phyloP scores from a whole-genome alignment of 192 early-diverging fungal species.

The Lobosporangium transversale region DNA sequence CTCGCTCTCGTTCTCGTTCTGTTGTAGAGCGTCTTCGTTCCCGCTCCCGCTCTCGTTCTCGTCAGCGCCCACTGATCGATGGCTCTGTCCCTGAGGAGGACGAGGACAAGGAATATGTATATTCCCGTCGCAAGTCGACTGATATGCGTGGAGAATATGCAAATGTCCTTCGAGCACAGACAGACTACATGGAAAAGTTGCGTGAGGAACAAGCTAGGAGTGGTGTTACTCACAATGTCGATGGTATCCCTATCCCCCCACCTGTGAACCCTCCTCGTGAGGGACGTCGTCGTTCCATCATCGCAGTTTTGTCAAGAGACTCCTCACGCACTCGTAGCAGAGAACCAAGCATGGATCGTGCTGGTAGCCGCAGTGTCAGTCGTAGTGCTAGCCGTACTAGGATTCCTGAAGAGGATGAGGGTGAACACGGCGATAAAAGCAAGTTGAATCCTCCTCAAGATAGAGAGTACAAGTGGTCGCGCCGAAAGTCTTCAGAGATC shows the following conservation, averaged over 20 bases:
- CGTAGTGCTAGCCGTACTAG: not conserved
- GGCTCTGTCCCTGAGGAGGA: not conserved
- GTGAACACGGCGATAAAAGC: too few species aligned
- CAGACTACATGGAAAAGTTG: conserved; percentile 32
- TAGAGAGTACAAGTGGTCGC: conserved; percentile 20
- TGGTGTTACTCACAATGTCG: conserved; percentile 19
- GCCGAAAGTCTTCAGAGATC: conserved; percentile 19
- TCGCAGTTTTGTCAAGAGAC: not conserved
- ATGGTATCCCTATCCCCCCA: conserved; percentile 31
- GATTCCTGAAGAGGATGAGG: not conserved
- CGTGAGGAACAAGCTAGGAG: conserved; percentile 25
- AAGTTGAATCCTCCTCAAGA: conserved; percentile 1
- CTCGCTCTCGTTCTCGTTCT: conserved; percentile 29
- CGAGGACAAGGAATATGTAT: conserved; percentile 9
- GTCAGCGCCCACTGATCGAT: not conserved
- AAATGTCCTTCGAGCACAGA: conserved; percentile 10
- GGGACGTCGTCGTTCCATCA: conserved; percentile 10
- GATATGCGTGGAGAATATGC: conserved; percentile 25
- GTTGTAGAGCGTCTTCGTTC: not conserved
- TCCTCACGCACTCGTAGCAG: conserved; percentile 2
- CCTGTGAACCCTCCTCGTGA: conserved; percentile 16
- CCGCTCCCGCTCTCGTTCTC: conserved; percentile 1
- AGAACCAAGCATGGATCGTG: conserved; percentile 4
- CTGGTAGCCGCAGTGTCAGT: not conserved
- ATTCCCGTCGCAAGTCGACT: conserved; percentile 17